phyloP scores from a whole-genome alignment of 768 basidiomycete species.

The Amanita brunnescens region DNA sequence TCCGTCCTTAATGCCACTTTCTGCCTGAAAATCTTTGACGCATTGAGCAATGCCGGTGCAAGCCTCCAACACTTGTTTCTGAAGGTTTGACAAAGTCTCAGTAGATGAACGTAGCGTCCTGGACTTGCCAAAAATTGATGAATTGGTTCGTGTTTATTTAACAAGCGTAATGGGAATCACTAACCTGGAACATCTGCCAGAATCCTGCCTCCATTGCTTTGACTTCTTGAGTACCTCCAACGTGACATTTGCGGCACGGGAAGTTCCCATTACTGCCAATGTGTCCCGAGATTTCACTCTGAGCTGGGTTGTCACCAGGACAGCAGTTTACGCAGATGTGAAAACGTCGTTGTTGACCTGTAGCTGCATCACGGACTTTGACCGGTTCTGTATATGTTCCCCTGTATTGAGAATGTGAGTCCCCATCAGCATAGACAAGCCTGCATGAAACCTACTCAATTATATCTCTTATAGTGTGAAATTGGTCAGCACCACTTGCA shows the following conservation, averaged over 20 bases:
- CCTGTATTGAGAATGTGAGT: no score
- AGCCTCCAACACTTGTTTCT: no score
- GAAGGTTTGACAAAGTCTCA: no score
- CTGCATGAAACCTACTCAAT: no score
- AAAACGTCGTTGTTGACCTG: constrained; percentile 16
- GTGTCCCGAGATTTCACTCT: constrained; percentile 29
- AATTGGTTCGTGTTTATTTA: no score
- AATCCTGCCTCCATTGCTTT: constrained; percentile 27
- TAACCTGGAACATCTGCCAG: constrained; percentile 25
- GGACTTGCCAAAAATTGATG: no score
- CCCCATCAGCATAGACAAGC: no score
- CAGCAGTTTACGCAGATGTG: constrained; percentile 20
- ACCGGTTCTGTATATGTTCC: constrained; percentile 26
- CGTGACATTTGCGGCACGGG: constrained; percentile 30
- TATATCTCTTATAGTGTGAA: constrained; percentile 20
- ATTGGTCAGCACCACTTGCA: constrained; percentile 29
- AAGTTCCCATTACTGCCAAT: constrained; percentile 31
- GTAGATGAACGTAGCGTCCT: no score
- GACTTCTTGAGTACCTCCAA: constrained; percentile 24
- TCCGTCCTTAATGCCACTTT: no score
- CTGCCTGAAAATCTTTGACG: no score
- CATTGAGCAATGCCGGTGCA: no score
- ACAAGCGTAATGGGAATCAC: no score
- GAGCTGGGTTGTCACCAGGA: constrained; percentile 31
- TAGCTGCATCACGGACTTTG: constrained; percentile 19